A percentile compares a stretch with the other conserved stretches of the same genome.
These are phyloP conservation scores for Pseudogymnoascus sp. DNA, from an alignment of 2,329 filamentous ascomycete species.

Conservation along the genomic window DNA sequence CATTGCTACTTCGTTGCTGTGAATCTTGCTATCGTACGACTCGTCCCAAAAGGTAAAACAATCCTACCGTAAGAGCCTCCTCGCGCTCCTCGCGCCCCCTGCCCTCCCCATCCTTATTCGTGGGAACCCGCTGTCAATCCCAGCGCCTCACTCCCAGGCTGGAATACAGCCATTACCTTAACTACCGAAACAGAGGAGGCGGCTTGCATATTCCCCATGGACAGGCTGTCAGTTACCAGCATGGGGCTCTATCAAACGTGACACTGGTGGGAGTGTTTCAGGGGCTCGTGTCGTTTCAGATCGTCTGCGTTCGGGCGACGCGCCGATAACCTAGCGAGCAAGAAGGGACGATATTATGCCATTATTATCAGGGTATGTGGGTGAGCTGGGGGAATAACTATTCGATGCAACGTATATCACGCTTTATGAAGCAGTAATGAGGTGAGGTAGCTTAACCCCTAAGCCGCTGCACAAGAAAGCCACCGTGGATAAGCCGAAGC, in stretches of 20 bases:
- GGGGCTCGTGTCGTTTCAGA: conserved; percentile 2
- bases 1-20: not conserved
- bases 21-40: not conserved
- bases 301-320: not conserved
- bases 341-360: not conserved
- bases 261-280: not conserved
- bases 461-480: not conserved
- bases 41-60: not conserved
- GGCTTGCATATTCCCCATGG: not conserved
- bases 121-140: not conserved
- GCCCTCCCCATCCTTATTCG: not conserved
- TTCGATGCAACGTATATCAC: not conserved
- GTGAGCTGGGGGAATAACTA: not conserved
- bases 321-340: not conserved
- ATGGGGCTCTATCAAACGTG: not conserved
- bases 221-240: not conserved
- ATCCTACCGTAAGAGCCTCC: conserved; percentile 3
- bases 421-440: not conserved
- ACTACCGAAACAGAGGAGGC: conserved; percentile 1
- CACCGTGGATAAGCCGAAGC: not conserved
- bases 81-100: not conserved
- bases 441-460: not conserved
- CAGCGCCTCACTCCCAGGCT: not conserved
- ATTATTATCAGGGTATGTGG: not conserved
- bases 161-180: not conserved